Evolutionary conservation across 225 moss, liverwort and hornwort species (phyloP).

Genomic region (Physcomitrellopsis africana): DNA sequence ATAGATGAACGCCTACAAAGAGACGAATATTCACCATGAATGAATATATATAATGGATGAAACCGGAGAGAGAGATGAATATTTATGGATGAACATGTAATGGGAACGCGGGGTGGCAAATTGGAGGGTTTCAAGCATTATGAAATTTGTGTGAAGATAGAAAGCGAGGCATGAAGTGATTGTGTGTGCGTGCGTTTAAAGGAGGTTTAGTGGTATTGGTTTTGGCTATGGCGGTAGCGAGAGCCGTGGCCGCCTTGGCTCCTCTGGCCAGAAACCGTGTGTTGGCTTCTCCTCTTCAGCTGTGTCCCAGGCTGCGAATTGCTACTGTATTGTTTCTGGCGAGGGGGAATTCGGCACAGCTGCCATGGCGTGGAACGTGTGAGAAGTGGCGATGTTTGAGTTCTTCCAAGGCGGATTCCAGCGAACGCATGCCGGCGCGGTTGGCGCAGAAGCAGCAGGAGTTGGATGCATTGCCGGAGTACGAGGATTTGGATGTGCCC

Average conservation of each 20-base stretch:
- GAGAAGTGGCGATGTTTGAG: constrained; percentile 61
- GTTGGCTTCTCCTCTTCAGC: constrained; percentile 13
- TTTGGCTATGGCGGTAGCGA: constrained; percentile 40
- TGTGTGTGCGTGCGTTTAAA: no score
- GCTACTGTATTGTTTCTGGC: not conserved
- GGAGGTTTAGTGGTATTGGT: constrained; percentile 1
- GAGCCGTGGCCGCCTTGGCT: constrained; percentile 36
- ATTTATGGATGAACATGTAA: no score
- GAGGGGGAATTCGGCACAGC: not conserved
- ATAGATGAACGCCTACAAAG: no score
- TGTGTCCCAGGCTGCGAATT: constrained; percentile 29
- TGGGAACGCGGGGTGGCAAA: no score
- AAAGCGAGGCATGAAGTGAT: no score
- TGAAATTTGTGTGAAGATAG: not conserved
- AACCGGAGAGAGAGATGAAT: no score
- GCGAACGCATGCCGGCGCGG: constrained; percentile 66
- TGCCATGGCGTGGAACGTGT: constrained; percentile 1
- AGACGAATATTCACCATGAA: no score
- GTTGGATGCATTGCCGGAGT: constrained; percentile 65
- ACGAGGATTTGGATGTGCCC: constrained; percentile 72
- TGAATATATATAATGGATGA: no score
- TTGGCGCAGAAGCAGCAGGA: constrained; percentile 76
- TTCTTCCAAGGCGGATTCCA: constrained; percentile 40
- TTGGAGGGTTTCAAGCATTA: not conserved
- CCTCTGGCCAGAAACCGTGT: constrained; percentile 19